A percentile compares a stretch with the other conserved stretches of the same genome.
These are phyloP conservation scores for Didymella glomerata DNA, from an alignment of 2,329 filamentous ascomycete species.

Conservation along the genomic window DNA sequence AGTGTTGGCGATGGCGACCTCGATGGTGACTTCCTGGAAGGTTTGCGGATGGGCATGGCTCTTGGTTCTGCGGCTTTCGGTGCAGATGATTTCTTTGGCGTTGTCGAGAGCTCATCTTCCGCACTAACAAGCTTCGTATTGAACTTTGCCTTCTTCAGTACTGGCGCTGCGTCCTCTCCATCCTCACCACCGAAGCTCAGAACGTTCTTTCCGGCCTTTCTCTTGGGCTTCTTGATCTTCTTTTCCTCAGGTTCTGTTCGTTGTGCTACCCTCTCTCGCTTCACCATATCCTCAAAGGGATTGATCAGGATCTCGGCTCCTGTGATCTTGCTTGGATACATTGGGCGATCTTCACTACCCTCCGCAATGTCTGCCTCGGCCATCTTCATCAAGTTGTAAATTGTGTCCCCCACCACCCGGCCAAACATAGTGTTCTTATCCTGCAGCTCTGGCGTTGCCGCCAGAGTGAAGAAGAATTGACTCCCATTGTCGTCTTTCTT, in stretches of 20 bases:
- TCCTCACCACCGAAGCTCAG: constrained; percentile 79
- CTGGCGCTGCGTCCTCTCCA: constrained; percentile 63
- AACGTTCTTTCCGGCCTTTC: constrained; percentile 77
- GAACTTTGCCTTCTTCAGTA: constrained; percentile 79
- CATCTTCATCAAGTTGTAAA: constrained; percentile 95
- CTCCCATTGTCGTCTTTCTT: constrained; percentile 82
- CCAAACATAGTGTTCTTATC: constrained; percentile 95
- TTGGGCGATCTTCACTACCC: constrained; percentile 80
- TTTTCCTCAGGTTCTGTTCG: constrained; percentile 57
- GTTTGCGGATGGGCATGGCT: constrained; percentile 47
- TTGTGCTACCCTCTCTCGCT: constrained; percentile 66
- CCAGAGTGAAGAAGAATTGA: constrained; percentile 96
- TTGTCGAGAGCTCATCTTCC: constrained; percentile 52
- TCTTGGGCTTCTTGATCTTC: constrained; percentile 65
- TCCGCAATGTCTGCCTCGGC: constrained; percentile 81
- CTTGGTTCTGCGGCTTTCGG: constrained; percentile 32
- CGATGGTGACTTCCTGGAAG: constrained; percentile 35
- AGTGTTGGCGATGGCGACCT: constrained; percentile 37
- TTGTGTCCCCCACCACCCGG: constrained; percentile 88
- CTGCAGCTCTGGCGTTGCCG: constrained; percentile 81
- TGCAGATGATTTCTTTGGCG: constrained; percentile 42
- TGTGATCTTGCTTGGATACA: constrained; percentile 84
- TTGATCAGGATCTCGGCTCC: constrained; percentile 79
- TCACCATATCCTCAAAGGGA: constrained; percentile 82
- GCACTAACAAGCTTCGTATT: constrained; percentile 74